Conservation (phyloP, 352 stramenopile species). For the Hyphochytrium catenoides region DNA sequence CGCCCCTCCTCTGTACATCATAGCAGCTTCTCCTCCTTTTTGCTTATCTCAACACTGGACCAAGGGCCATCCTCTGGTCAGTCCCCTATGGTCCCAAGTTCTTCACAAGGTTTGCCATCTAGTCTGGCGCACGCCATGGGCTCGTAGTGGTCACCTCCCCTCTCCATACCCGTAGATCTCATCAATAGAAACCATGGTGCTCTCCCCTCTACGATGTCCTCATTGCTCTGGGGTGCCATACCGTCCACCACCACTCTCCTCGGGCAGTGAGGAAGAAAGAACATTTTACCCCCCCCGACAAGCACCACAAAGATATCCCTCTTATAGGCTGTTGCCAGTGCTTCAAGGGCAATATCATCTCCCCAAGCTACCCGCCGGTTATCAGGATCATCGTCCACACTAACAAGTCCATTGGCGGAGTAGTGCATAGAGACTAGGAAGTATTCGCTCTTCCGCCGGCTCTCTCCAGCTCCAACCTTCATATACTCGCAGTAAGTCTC, state of each 20-base stretch:
- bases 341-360: constrained; percentile 55
- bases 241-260: constrained; percentile 2
- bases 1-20: no score
- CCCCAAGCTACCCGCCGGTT: constrained; percentile 52
- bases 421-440: constrained; percentile 56
- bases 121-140: constrained; percentile 56
- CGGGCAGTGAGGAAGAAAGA: constrained; percentile 52
- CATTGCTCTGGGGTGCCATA: constrained; percentile 9
- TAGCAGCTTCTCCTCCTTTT: no score
- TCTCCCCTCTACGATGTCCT: constrained; percentile 36
- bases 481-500: constrained; percentile 64
- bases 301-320: constrained; percentile 62
- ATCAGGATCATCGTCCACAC: constrained; percentile 45
- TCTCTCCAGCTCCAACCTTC: constrained; percentile 36
- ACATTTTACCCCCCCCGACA: constrained; percentile 61
- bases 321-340: constrained; percentile 54
- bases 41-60: no score
- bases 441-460: no score
- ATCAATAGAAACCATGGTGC: constrained; percentile 62
- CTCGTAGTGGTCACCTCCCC: constrained; percentile 60
- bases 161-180: constrained; percentile 50
- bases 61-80: no score
- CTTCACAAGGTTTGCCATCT: constrained; percentile 41
- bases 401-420: constrained; percentile 37
- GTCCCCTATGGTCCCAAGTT: constrained; percentile 57